These are phyloP conservation scores for Pythium myriotylum DNA, from an alignment of 352 stramenopile genomes.

Conservation along the genomic window DNA sequence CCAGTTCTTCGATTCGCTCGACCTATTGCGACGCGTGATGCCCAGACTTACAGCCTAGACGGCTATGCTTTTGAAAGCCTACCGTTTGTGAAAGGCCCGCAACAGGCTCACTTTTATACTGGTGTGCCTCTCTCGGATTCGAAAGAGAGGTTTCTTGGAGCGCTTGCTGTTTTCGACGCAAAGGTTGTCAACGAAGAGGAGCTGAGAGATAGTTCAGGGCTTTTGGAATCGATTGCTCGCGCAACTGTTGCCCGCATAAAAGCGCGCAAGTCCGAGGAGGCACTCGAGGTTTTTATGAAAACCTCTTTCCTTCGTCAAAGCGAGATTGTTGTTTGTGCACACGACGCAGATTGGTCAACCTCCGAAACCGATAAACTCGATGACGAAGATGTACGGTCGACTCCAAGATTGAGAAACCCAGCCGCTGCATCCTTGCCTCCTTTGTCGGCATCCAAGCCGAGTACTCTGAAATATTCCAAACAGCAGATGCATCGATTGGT, in stretches of 20 bases:
- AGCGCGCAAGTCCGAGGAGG: slow-evolving; percentile 43
- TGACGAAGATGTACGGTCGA: slow-evolving; percentile 8
- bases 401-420: too few relatives aligned
- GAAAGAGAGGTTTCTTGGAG: slow-evolving; percentile 50
- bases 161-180: slow-evolving; percentile 68
- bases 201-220: slow-evolving; percentile 37
- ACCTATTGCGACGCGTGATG: slow-evolving; percentile 55
- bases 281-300: slow-evolving; percentile 59
- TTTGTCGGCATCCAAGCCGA: slow-evolving; percentile 5
- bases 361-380: slow-evolving; percentile 27
- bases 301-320: slow-evolving; percentile 52
- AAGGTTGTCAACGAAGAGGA: slow-evolving; percentile 43
- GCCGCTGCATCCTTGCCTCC: neutral
- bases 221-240: slow-evolving; percentile 40
- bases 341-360: too few relatives aligned
- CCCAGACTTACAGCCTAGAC: slow-evolving; percentile 28
- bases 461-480: slow-evolving; percentile 54
- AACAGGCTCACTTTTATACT: slow-evolving; percentile 74
- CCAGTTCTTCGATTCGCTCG: slow-evolving; percentile 53
- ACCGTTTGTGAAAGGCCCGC: slow-evolving; percentile 67
- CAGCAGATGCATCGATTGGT: slow-evolving; percentile 74
- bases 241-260: slow-evolving; percentile 45
- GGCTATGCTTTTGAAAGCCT: slow-evolving; percentile 59
- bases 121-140: slow-evolving; percentile 59
- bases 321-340: slow-evolving; percentile 15